Percentiles rank a stretch among this genome's conserved stretches.
Conservation (phyloP, 805 yeast genomes). For the Candida coquimbonensis region DNA sequence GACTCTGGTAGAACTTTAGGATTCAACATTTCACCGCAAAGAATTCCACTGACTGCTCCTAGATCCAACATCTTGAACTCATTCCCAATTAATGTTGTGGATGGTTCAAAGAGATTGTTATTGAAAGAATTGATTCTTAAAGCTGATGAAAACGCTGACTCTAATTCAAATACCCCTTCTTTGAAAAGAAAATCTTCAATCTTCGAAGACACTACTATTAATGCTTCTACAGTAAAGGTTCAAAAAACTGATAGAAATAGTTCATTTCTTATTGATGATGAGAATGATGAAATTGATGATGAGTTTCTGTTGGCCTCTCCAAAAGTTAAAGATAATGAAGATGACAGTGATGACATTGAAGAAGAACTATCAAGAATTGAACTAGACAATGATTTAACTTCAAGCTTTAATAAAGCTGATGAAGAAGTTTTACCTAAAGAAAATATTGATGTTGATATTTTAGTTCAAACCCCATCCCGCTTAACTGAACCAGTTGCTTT, state of each 20-base stretch:
- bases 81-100: slow-evolving; percentile 12
- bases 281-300: slow-evolving; percentile 16
- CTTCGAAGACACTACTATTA: neutral
- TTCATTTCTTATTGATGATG: slow-evolving; percentile 2
- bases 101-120: slow-evolving; percentile 19
- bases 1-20: neutral
- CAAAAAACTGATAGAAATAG: slow-evolving; percentile 1
- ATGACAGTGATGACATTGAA: slow-evolving; percentile 18
- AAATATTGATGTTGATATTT: neutral
- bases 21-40: slow-evolving; percentile 15
- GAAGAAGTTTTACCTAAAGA: neutral
- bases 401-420: slow-evolving; percentile 7
- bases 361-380: slow-evolving; percentile 24
- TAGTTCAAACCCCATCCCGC: slow-evolving; percentile 22
- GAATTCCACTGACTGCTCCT: slow-evolving; percentile 27
- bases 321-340: no score
- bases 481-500: slow-evolving; percentile 26
- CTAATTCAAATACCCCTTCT: neutral
- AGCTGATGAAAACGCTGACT: neutral
- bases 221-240: neutral
- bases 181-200: slow-evolving; percentile 8
- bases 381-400: slow-evolving; percentile 4
- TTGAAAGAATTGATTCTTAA: slow-evolving; percentile 2
- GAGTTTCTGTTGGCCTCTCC: no score
- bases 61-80: slow-evolving; percentile 23